Conservation (phyloP, 2,329 filamentous ascomycete genomes). For the Aspergillus sp. region DNA sequence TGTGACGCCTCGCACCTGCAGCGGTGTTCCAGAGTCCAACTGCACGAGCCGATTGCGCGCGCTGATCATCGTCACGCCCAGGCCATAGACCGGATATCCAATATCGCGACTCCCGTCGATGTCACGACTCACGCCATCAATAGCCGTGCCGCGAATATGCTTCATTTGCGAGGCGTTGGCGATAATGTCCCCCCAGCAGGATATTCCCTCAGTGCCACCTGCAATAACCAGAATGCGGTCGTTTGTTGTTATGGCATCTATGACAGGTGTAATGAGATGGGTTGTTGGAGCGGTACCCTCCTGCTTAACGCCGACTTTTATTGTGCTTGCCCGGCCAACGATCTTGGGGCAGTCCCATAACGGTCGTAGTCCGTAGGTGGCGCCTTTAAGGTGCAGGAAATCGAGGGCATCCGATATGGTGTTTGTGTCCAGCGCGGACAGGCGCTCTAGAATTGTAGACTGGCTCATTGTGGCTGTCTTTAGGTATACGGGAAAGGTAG, state of each 20-base stretch:
- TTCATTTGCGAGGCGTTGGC: constrained; percentile 24
- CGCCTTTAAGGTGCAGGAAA: constrained; percentile 22
- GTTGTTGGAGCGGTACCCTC: not conserved
- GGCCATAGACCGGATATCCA: constrained; percentile 35
- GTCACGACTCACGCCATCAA: constrained; percentile 34
- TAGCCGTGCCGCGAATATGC: constrained; percentile 29
- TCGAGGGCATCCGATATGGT: constrained; percentile 25
- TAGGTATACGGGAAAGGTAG: too few relatives aligned
- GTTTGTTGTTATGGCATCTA: constrained; percentile 13
- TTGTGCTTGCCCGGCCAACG: constrained; percentile 23
- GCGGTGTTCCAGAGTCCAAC: not conserved
- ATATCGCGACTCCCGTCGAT: constrained; percentile 35
- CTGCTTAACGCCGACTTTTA: constrained; percentile 16
- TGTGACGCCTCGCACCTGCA: not conserved
- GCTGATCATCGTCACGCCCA: constrained; percentile 30
- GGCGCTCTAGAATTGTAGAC: not conserved
- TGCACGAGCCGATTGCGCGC: not conserved
- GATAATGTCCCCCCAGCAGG: constrained; percentile 26
- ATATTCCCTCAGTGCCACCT: constrained; percentile 19
- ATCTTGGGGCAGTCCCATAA: constrained; percentile 26
- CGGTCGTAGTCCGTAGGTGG: constrained; percentile 20
- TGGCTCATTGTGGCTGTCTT: too few relatives aligned
- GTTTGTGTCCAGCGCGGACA: constrained; percentile 22
- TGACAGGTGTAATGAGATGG: not conserved
- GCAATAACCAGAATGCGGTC: constrained; percentile 24